Conservation (phyloP, 2,329 filamentous ascomycete species). For the Cercospora canescens region DNA sequence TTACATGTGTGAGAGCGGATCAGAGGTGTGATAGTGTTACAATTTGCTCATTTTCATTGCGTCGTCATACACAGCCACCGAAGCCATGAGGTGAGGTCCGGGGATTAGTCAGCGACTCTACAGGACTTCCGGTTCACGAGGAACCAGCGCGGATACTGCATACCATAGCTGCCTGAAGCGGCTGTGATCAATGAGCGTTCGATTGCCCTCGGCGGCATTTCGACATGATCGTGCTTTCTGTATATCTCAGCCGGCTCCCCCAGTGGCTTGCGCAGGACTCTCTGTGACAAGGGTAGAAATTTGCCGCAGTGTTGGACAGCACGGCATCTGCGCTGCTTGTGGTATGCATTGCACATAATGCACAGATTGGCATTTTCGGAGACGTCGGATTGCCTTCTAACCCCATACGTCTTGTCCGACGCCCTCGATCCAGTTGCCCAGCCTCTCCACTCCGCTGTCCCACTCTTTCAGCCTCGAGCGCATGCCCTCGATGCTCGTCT, state of each 20-base stretch:
- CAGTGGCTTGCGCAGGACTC: not conserved
- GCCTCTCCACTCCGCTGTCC: conserved; percentile 92
- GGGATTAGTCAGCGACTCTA: not conserved
- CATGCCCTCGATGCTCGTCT: conserved; percentile 94
- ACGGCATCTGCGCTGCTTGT: not conserved
- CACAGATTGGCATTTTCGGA: not conserved
- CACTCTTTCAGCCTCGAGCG: conserved; percentile 83
- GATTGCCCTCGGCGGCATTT: not conserved
- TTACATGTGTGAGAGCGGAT: not conserved
- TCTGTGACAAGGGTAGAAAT: not conserved
- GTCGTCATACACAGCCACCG: not conserved
- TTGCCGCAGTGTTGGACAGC: not conserved
- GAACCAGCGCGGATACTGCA: not conserved
- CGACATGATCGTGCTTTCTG: not conserved
- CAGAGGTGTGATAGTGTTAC: not conserved
- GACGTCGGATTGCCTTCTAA: too few relatives aligned
- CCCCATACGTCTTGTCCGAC: conserved; percentile 96
- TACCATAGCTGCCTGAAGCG: not conserved
- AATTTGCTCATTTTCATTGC: not conserved
- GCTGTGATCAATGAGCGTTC: not conserved
- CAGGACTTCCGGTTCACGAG: not conserved
- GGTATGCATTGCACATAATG: not conserved
- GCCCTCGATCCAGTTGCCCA: conserved; percentile 95
- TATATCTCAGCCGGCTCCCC: not conserved
- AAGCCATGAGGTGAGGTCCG: not conserved